Evolutionary conservation across 2,329 filamentous ascomycete species (phyloP), one percentile per base, ranked within the genome.

Genomic region (Thelonectria olida): DNA sequence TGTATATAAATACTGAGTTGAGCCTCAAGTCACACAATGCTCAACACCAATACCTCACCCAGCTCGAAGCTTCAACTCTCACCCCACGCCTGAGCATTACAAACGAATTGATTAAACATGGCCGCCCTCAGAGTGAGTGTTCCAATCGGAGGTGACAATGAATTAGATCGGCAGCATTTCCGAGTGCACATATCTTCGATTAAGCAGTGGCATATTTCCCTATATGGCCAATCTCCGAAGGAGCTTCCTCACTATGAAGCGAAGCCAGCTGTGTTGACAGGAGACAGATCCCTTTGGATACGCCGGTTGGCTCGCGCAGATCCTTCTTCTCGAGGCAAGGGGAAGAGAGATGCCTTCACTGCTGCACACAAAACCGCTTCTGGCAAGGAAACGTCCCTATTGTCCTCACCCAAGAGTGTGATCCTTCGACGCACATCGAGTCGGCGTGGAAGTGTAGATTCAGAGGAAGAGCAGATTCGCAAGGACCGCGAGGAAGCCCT

Each of bases 401-500:
- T n/a, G n/a, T n/a, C n/a, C n/a, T n/a, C n/a, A n/a, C n/a, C n/a
- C n/a, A n/a, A n/a, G n/a, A n/a, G n/a, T n/a, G n/a, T n/a, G n/a
- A n/a, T n/a, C n/a, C n/a, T n/a, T n/a, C n/a, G n/a, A n/a, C n/a
- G n/a, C n/a, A n/a, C 13, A 12, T 36, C 10, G 34, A n/a, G 17
- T 13, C 4, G 4, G 2, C 22, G 20, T 8, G 3, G 12, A 38
- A 13, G 7, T 15, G 48, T 51, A 6, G 13, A 23, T 12, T 25
- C 25, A 5, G 13, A 52, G 13, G 44, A 31, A 39, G 19, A 48
- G 17, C 12, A 45, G 4, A 41, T 54, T 12, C 2, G 3, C 19
- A 60, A 22, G 17, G 31, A 54, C n/a, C 45, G 52, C 31, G 3
- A n/a, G 27, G 38, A 49, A 15, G 17, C 61, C 10, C 20, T 53